phyloP scores from a whole-genome alignment of 345 rosid genomes.

The Murraya koenigii region DNA sequence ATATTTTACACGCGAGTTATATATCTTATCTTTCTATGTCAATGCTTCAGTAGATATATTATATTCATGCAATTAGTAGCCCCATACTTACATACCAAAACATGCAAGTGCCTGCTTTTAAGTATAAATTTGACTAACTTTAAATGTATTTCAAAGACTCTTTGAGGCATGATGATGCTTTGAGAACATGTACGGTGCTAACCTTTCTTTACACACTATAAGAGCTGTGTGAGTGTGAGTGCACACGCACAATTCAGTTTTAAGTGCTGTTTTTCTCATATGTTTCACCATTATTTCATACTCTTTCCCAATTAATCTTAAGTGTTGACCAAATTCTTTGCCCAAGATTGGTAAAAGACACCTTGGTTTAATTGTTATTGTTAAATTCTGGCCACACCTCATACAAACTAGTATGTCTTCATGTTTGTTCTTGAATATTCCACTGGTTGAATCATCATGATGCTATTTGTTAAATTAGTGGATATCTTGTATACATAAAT shows the following conservation, averaged over 20 bases:
- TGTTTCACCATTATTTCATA: not conserved
- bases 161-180: not conserved
- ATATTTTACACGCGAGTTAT: constrained; percentile 11
- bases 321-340: not conserved
- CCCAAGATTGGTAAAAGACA: not conserved
- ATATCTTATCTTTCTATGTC: not conserved
- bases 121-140: not conserved
- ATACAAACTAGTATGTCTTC: not conserved
- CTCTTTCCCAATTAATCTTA: not conserved
- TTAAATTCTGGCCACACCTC: not conserved
- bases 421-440: not conserved
- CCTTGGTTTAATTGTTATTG: not conserved
- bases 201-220: not conserved
- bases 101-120: not conserved
- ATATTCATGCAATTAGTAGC: not conserved
- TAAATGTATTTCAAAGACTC: not conserved
- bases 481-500: not conserved
- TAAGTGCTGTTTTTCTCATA: not conserved
- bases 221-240: not conserved
- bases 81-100: not conserved
- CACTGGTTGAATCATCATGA: not conserved
- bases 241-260: not conserved
- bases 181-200: not conserved
- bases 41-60: too few relatives aligned
- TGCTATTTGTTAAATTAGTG: not conserved